A percentile compares a stretch with the other conserved stretches of the same genome.
phyloP scores from a whole-genome alignment of 163 green algal genomes.

The Chlorella variabilis region DNA sequence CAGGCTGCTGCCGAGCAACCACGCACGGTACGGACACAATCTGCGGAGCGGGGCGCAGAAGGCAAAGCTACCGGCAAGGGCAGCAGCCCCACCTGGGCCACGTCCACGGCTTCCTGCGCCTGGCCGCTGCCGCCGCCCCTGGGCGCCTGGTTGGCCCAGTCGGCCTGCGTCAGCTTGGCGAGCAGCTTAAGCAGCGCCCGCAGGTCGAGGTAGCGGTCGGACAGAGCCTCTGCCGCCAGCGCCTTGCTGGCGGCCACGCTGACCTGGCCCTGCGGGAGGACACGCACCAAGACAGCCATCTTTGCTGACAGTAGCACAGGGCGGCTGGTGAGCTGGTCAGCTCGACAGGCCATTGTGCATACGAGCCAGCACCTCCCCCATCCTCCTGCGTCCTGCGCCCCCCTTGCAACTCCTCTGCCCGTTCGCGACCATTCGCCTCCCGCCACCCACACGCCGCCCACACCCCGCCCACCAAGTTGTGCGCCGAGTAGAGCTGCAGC shows the following conservation, averaged over 20 bases:
- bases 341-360: too few relatives aligned
- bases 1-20: background rate
- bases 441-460: too few relatives aligned
- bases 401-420: too few relatives aligned
- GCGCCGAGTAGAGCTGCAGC: constrained; percentile 68
- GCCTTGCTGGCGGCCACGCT: constrained; percentile 4
- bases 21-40: too few relatives aligned
- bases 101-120: constrained; percentile 18
- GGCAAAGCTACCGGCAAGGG: too few relatives aligned
- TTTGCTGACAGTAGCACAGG: too few relatives aligned
- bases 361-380: too few relatives aligned
- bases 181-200: constrained; percentile 81
- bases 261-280: constrained; percentile 25
- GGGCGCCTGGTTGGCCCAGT: constrained; percentile 1
- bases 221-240: background rate
- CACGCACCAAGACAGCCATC: too few relatives aligned
- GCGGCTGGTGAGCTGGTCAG: too few relatives aligned
- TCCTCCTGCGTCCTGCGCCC: too few relatives aligned
- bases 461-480: constrained; percentile 64
- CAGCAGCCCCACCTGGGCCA: constrained; percentile 8
- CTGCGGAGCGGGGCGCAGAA: too few relatives aligned
- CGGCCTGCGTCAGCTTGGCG: constrained; percentile 70
- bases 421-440: too few relatives aligned
- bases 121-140: background rate
- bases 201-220: constrained; percentile 65